Base-by-base conservation (phyloP, 2,329 filamentous ascomycete species). In the Fusarium gaditjirri region DNA sequence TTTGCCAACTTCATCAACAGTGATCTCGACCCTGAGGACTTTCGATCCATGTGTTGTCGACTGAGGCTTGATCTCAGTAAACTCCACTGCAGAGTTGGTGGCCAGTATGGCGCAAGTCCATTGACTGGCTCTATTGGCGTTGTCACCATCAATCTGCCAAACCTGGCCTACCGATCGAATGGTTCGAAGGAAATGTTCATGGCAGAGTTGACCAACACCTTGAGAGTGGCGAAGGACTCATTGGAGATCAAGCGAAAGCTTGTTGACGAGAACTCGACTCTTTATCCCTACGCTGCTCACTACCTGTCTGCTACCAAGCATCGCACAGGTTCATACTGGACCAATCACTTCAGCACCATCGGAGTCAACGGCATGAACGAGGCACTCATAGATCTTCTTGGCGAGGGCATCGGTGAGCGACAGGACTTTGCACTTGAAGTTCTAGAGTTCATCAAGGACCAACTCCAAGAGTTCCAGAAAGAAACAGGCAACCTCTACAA, bases 1-100 rank as follows among this genome's bases (percentile, higher is more conserved):
- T 76, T 76, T 46, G 74, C 74, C 23, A 76, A 76, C 44, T 76
- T 76, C 17, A 58, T 76, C 59, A 76, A 75, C 31, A 76, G 74
- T 23, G 74, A 76, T 31, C 55, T 76, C 2, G 68, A 76, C 3
- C 74, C 74, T 3, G 74, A 76, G 6, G 74, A 76, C 36, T 76
- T 76, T 25, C 64, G 74, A 8, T 76, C 74, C 2, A 76, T 76
- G 74, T 76, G 74, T 19, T 76, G 74, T 29, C 68, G 74, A 0
- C 27, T 76, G n/a, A 68, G 74, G 1, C 68, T 76, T 2, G 74
- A 76, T 23, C 63, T 76, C 0, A 75, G 74, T 62, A 76, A 76
- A 2, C 59, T 76, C 0, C 74, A 76, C 19, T 76, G 74, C 13
- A 65, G 74, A 41, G 74, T 76, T 2, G 74, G 74, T 1, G 74